Percentiles rank a stretch among this genome's conserved stretches.
Conservation (phyloP, 345 rosid species). For the Carallia pectinifolia region DNA sequence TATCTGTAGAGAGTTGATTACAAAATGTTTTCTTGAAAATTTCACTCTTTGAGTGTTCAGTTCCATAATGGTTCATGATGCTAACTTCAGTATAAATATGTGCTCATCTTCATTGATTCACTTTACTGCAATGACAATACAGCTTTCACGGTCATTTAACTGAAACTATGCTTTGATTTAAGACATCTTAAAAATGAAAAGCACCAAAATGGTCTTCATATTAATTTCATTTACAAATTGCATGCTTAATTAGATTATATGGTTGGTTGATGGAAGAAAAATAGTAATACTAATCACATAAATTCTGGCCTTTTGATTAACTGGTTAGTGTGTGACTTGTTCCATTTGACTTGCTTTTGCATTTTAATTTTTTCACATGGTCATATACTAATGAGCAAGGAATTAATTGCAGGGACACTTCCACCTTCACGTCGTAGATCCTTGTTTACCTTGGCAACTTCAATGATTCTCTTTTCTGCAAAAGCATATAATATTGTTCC, state of each 20-base stretch:
- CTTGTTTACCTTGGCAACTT: conserved; percentile 74
- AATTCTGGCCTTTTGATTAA: background rate
- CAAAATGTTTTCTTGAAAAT: too few species aligned
- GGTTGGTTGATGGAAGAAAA: too few species aligned
- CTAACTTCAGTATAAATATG: background rate
- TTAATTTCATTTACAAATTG: too few species aligned
- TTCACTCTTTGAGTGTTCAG: too few species aligned
- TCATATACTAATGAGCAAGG: too few species aligned
- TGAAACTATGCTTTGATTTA: background rate
- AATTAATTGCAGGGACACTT: conserved; percentile 56
- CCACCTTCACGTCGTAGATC: conserved; percentile 80
- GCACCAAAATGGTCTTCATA: too few species aligned
- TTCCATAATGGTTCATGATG: background rate
- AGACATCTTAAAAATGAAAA: too few species aligned
- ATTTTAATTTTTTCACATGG: background rate
- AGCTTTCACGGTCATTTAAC: too few species aligned
- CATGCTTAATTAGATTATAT: too few species aligned
- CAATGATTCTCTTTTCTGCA: conserved; percentile 87
- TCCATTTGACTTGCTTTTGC: background rate
- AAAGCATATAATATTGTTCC: conserved; percentile 61
- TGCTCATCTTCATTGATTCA: too few species aligned
- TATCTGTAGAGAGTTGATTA: conserved; percentile 3
- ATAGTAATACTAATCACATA: too few species aligned
- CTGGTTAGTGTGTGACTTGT: background rate
- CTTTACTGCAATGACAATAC: too few species aligned